Evolutionary conservation across 495 filamentous ascomycete species (phyloP).

Genomic region (Xylaria longipes): DNA sequence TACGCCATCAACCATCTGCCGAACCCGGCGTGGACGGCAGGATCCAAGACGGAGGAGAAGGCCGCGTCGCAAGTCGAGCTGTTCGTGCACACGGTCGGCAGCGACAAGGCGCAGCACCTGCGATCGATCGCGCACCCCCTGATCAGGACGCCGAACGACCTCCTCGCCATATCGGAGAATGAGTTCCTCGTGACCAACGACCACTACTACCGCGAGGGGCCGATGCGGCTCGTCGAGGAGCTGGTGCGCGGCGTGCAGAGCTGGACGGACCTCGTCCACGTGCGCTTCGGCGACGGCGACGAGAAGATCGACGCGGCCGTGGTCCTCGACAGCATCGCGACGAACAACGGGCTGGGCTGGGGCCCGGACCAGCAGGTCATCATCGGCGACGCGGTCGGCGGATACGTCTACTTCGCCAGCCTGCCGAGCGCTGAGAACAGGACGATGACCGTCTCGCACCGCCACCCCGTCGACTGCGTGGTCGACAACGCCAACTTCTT

Average conservation of each 20-base stretch:
- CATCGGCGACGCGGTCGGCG: slow-evolving; percentile 48
- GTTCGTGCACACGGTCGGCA: slow-evolving; percentile 59
- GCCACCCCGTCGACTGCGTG: slow-evolving; percentile 49
- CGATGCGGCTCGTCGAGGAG: slow-evolving; percentile 52
- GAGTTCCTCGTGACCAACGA: slow-evolving; percentile 68
- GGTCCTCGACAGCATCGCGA: slow-evolving; percentile 52
- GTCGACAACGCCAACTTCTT: slow-evolving; percentile 68
- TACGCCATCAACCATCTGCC: slow-evolving; percentile 65
- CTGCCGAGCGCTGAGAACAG: slow-evolving; percentile 28
- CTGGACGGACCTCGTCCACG: slow-evolving; percentile 45
- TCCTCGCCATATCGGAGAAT: slow-evolving; percentile 54
- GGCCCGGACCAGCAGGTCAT: slow-evolving; percentile 60
- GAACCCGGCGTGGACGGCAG: slow-evolving; percentile 48
- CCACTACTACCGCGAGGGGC: slow-evolving; percentile 58
- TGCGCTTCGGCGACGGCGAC: slow-evolving; percentile 26
- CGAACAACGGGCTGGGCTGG: slow-evolving; percentile 65
- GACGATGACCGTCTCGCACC: slow-evolving; percentile 51
- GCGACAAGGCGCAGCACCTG: slow-evolving; percentile 40
- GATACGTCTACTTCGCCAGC: slow-evolving; percentile 30
- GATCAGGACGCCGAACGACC: slow-evolving; percentile 66
- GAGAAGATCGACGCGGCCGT: slow-evolving; percentile 52
- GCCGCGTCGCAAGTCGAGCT: slow-evolving; percentile 63
- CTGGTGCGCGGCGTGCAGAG: slow-evolving; percentile 39
- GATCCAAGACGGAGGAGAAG: slow-evolving; percentile 34
- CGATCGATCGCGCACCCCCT: slow-evolving; percentile 55